Base-by-base conservation (phyloP, 805 yeast genomes). In the Starmerella scarabaei region DNA sequence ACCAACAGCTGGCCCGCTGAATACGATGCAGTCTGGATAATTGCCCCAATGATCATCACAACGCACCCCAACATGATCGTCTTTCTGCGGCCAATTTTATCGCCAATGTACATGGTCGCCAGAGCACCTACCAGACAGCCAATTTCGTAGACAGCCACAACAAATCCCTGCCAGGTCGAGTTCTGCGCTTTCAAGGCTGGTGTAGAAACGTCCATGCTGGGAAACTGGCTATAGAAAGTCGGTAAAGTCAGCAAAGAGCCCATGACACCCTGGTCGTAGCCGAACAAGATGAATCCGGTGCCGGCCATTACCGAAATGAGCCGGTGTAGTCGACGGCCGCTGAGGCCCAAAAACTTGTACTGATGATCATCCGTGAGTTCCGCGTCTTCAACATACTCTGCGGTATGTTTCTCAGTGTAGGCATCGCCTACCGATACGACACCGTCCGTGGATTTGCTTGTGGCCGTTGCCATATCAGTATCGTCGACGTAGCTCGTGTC, bases 191-290 rank as follows among this genome's bases (percentile, higher is more conserved):
- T 41, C 6, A 20, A 28, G 2, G 28, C 36, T 2, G 38, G 19
- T 2, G 45, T 45, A 9, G 30, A 16, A 2, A 48, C 44, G 40
- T 44, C 38, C 45, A 45, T 48, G 16, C 38, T 36, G n/a, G 44
- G 43, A 34, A 48, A 45, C 30, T 40, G 42, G 12, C 38, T 68
- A 16, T 40, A 43, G 30, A 46, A 46, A 4, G 50, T 15, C 4
- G 50, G 50, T 3, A 46, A 40, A 15, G 50, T 46, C 19, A 46
- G 38, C 12, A 46, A 31, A 2, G 50, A 46, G 6, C 50, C 50
- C 84, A 79, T 78, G 37, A 80, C 70, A 55, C 88, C 88, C 58
- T 80, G 88, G 54, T 80, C 84, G 52, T 77, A 80, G 42, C 88
- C 88, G 52, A 80, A 79, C 38, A 79, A 66, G 6, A 73, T 65